Conservation (phyloP, 805 yeast species). For the Kodamaea hsintzibuensis region DNA sequence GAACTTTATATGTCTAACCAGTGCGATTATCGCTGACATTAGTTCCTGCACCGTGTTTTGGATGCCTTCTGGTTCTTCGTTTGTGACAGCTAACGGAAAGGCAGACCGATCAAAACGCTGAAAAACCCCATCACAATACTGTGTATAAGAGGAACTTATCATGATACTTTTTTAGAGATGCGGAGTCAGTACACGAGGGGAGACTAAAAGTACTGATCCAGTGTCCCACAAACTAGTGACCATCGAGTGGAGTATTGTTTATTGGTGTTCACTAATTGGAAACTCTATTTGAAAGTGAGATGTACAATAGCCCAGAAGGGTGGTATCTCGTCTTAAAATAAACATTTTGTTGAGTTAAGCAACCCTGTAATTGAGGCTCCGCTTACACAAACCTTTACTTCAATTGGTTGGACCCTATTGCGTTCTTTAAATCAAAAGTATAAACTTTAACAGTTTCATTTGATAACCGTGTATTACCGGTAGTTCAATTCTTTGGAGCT, state of each 20-base stretch:
- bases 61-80: conserved; percentile 1
- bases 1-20: not conserved
- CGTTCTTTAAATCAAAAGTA: not conserved
- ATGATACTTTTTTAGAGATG: not conserved
- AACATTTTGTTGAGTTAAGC: not conserved
- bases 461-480: not conserved
- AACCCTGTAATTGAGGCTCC: not conserved
- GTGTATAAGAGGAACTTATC: not conserved
- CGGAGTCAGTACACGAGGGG: conserved; percentile 2
- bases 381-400: not conserved
- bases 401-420: not conserved
- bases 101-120: conserved; percentile 1
- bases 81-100: conserved; percentile 7
- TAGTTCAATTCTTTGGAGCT: too few species aligned
- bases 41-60: not conserved
- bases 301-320: too few species aligned
- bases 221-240: not conserved
- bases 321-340: not conserved
- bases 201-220: not conserved
- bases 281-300: not conserved
- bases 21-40: not conserved
- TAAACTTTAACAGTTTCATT: too few species aligned
- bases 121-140: not conserved
- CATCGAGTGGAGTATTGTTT: not conserved
- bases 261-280: not conserved